Base-by-base conservation (phyloP, 257 asterid genomes). In the Cruciata laevipes region DNA sequence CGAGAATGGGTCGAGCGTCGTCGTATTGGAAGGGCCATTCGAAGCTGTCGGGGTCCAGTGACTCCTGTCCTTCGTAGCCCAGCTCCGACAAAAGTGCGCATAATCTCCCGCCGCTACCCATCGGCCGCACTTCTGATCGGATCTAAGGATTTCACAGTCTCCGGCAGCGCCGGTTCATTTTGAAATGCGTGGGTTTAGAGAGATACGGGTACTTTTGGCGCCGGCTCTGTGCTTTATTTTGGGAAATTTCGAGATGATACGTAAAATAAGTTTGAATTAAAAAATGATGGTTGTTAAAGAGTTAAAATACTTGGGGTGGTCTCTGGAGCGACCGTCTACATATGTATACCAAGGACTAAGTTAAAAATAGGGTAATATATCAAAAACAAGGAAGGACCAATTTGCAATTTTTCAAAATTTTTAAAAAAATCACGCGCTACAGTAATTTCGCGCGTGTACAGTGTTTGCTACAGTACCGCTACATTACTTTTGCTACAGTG, bases 21-120 rank as follows among this genome's bases (percentile, higher is more conserved):
- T 92, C 98, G 85, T 92, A 89, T 72, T 92, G 98, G 73, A 92
- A 92, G 32, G 98, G 98, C 98, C 98, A 92, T 67, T 92, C 97
- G 71, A 88, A 92, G 81, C 98, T 92, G 80, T 92, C 96, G 16
- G 96, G 88, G 82, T 92, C 97, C 73, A 87, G 69, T 7, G 89
- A 83, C 40, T 76, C 84, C 70, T 81, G 85, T 57, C 91, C 97
- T 71, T 86, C 91, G 81, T 82, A 89, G 23, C 95, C 95, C 77
- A 92, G 84, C 74, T 92, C 97, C 57, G 86, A 77, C 77, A 92
- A 77, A 82, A 92, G 76, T 51, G 83, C 90, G 78, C 97, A 89
- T 65, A 92, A 76, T 66, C 82, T 78, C 65, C 86, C 86, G 58
- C 98, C 95, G 68, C 90, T 59, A 35, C 76, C 84, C 98, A 92